phyloP scores from a whole-genome alignment of 371 early-diverging fungal genomes.

The Rhizomucor pusillus region DNA sequence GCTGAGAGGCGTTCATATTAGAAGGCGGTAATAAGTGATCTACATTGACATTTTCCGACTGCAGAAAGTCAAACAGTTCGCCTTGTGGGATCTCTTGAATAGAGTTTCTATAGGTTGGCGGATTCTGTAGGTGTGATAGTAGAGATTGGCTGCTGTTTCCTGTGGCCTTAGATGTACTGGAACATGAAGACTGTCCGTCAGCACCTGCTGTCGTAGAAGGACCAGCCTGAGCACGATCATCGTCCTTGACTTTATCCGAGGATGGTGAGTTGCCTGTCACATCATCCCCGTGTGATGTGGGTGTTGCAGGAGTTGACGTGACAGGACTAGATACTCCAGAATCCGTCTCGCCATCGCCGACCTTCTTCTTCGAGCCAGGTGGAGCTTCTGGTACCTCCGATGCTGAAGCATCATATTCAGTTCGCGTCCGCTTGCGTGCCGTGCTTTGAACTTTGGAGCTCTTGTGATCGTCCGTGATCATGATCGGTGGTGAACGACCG shows the following conservation, averaged over 20 bases:
- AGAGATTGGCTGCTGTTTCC: not conserved
- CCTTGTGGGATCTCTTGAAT: slow-evolving; percentile 20
- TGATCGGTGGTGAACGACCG: slow-evolving; percentile 77
- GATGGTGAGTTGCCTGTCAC: slow-evolving; percentile 15
- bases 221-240: not conserved
- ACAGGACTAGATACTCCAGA: slow-evolving; percentile 44
- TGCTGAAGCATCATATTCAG: slow-evolving; percentile 31
- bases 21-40: slow-evolving; percentile 24
- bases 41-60: slow-evolving; percentile 14
- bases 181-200: not conserved
- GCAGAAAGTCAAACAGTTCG: slow-evolving; percentile 16
- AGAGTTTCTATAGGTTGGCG: slow-evolving; percentile 2
- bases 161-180: not conserved
- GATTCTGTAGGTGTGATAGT: not conserved
- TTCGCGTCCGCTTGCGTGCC: slow-evolving; percentile 30
- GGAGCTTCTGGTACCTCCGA: slow-evolving; percentile 15
- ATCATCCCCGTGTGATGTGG: slow-evolving; percentile 37
- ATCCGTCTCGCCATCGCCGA: slow-evolving; percentile 32
- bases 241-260: not conserved
- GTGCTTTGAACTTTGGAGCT: slow-evolving; percentile 55
- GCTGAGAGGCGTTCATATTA: not conserved
- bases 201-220: not conserved
- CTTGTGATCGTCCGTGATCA: slow-evolving; percentile 91
- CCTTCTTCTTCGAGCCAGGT: slow-evolving; percentile 14
- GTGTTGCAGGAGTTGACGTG: slow-evolving; percentile 48